phyloP scores from a whole-genome alignment of 352 stramenopile species.

The Phytophthora quininea region DNA sequence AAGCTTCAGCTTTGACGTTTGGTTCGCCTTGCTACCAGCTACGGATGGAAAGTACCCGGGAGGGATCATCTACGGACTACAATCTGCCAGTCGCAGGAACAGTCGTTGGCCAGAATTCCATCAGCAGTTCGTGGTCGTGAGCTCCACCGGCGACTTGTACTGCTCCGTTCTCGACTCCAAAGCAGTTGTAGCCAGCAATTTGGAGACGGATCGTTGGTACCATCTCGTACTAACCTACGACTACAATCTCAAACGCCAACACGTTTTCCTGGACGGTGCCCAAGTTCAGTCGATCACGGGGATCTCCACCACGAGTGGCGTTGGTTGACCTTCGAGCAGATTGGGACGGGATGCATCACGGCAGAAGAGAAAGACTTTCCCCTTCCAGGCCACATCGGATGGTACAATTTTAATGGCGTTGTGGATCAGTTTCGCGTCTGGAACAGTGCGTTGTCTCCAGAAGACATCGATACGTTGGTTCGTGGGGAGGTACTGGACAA shows the following conservation, averaged over 20 bases:
- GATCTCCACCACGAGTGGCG: slow-evolving; percentile 1
- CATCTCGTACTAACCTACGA: slow-evolving; percentile 16
- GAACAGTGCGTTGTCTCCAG: background rate
- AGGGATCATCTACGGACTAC: slow-evolving; percentile 24
- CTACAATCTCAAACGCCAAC: background rate
- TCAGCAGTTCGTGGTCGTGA: slow-evolving; percentile 3
- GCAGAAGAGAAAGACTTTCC: too few relatives aligned
- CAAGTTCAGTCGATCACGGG: background rate
- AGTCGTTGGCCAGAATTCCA: background rate
- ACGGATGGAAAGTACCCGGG: slow-evolving; percentile 8
- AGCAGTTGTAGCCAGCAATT: background rate
- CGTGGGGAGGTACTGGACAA: background rate
- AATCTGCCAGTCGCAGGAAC: slow-evolving; percentile 8
- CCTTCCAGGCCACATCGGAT: slow-evolving; percentile 20
- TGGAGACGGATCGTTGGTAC: slow-evolving; percentile 13
- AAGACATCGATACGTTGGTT: slow-evolving; percentile 7
- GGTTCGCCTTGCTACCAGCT: slow-evolving; percentile 28
- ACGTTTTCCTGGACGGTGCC: slow-evolving; percentile 12
- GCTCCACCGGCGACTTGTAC: slow-evolving; percentile 5
- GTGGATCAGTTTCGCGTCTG: slow-evolving; percentile 14
- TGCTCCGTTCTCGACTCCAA: slow-evolving; percentile 4
- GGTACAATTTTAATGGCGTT: slow-evolving; percentile 17
- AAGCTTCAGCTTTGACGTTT: slow-evolving; percentile 2
- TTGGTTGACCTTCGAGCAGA: slow-evolving; percentile 7
- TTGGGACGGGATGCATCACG: background rate